Percentiles rank a stretch among this genome's conserved stretches.
Conservation (phyloP, 768 basidiomycete genomes). For the Rickenella mellea region DNA sequence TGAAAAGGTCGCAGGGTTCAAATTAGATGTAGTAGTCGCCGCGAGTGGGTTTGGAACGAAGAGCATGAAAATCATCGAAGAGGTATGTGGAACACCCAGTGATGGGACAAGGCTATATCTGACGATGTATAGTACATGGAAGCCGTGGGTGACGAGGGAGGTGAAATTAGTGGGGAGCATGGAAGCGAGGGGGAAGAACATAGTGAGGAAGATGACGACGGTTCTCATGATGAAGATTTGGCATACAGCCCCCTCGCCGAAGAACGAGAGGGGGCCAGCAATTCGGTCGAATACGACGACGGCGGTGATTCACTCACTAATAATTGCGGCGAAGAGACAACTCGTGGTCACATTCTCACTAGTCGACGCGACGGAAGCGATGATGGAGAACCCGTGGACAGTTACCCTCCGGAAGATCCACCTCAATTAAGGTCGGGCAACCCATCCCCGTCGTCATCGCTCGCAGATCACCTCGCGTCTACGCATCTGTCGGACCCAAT, state of each 20-base stretch:
- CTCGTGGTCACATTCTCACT: slow-evolving; percentile 1
- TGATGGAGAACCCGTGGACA: not conserved
- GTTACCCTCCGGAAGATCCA: not conserved
- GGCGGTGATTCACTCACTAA: slow-evolving; percentile 8
- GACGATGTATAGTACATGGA: slow-evolving; percentile 52
- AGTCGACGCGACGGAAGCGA: slow-evolving; percentile 6
- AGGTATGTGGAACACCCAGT: slow-evolving; percentile 40
- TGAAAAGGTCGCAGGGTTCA: slow-evolving; percentile 46
- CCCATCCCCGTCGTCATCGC: not conserved
- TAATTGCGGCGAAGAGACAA: slow-evolving; percentile 11
- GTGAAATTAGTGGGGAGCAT: slow-evolving; percentile 13
- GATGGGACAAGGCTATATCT: not conserved
- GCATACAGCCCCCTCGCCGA: slow-evolving; percentile 14
- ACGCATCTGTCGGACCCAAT: not conserved
- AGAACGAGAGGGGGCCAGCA: slow-evolving; percentile 16
- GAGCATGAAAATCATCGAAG: slow-evolving; percentile 74
- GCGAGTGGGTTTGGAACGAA: slow-evolving; percentile 89
- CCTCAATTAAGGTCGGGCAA: not conserved
- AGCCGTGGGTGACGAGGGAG: slow-evolving; percentile 29
- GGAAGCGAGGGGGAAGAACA: slow-evolving; percentile 11
- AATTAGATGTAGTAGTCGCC: slow-evolving; percentile 82
- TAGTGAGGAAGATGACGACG: slow-evolving; percentile 23
- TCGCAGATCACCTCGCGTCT: not conserved
- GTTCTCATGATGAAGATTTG: slow-evolving; percentile 19
- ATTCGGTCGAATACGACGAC: slow-evolving; percentile 10